Evolutionary conservation across 2,329 filamentous ascomycete genomes (phyloP).

Genomic region (Erysiphe neolycopersici): DNA sequence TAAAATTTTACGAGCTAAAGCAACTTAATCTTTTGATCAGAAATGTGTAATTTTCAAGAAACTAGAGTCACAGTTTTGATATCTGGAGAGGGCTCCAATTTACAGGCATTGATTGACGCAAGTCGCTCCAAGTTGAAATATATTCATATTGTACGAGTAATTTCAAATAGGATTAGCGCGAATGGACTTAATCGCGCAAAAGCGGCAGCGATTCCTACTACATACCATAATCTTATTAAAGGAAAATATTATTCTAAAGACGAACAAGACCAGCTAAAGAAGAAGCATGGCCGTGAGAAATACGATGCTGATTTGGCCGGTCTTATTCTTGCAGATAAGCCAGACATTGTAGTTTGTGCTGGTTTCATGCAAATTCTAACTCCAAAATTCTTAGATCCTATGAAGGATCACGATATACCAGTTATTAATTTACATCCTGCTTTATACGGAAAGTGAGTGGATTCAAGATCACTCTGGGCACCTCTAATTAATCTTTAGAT

Average conservation of each 20-base stretch:
- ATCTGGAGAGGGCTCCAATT: slow-evolving; percentile 41
- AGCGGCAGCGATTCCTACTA: slow-evolving; percentile 30
- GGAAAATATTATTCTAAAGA: slow-evolving; percentile 16
- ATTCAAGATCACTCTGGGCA: not conserved
- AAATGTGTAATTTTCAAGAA: slow-evolving; percentile 1
- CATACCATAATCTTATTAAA: slow-evolving; percentile 37
- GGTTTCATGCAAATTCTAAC: slow-evolving; percentile 49
- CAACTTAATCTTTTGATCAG: not conserved
- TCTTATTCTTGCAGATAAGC: slow-evolving; percentile 24
- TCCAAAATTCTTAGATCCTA: slow-evolving; percentile 30
- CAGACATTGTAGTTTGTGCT: slow-evolving; percentile 36
- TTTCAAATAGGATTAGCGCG: slow-evolving; percentile 37
- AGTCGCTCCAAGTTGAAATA: slow-evolving; percentile 17
- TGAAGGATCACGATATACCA: slow-evolving; percentile 24
- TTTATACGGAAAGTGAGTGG: slow-evolving; percentile 28
- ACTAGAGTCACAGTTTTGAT: slow-evolving; percentile 29
- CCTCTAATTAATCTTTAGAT: slow-evolving; percentile 13
- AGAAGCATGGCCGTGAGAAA: slow-evolving; percentile 24
- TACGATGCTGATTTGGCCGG: slow-evolving; percentile 41
- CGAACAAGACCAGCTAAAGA: slow-evolving; percentile 17
- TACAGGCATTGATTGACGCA: slow-evolving; percentile 33
- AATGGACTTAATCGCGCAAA: slow-evolving; percentile 35
- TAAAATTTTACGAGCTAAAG: too few relatives aligned
- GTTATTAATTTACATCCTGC: slow-evolving; percentile 47
- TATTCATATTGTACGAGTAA: slow-evolving; percentile 27